Evolutionary conservation across 2,329 filamentous ascomycete genomes (phyloP).

Genomic region (Aureobasidium sp.): DNA sequence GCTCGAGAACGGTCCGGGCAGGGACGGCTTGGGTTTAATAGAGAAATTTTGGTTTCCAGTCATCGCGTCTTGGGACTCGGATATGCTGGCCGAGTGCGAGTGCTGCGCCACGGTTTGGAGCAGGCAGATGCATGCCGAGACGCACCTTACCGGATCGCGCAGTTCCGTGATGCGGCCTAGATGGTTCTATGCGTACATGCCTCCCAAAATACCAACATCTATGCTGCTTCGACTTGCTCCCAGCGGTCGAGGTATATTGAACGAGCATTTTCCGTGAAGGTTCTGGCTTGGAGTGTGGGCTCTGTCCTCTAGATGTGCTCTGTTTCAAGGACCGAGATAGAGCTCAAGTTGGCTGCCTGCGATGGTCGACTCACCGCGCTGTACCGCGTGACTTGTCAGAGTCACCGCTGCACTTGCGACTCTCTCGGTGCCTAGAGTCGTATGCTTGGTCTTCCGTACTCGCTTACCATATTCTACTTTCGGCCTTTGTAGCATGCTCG

Average conservation of each 20-base stretch:
- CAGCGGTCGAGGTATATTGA: not conserved
- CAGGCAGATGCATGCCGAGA: constrained; percentile 8
- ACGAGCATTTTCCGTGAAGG: not conserved
- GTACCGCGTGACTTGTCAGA: constrained; percentile 2
- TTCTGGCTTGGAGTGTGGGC: not conserved
- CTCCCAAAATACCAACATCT: constrained; percentile 1
- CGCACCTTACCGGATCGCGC: constrained; percentile 5
- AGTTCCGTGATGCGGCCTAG: constrained; percentile 1
- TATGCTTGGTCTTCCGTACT: not conserved
- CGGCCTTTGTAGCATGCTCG: not conserved
- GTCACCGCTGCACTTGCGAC: not conserved
- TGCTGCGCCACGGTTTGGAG: constrained; percentile 5
- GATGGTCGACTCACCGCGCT: not conserved
- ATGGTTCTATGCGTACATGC: constrained; percentile 1
- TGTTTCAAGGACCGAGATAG: not conserved
- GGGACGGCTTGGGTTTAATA: not conserved
- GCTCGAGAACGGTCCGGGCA: not conserved
- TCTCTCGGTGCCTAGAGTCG: not conserved
- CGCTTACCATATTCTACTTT: constrained; percentile 2
- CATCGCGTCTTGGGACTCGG: constrained; percentile 1
- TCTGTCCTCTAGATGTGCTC: not conserved
- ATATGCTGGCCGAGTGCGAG: constrained; percentile 2
- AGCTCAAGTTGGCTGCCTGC: not conserved
- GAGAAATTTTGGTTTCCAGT: not conserved
- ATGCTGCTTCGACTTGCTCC: not conserved